A percentile compares a stretch with the other conserved stretches of the same genome.
Evolutionary conservation across 163 green algal species (phyloP).

Genomic region (Chloromonas sp.): DNA sequence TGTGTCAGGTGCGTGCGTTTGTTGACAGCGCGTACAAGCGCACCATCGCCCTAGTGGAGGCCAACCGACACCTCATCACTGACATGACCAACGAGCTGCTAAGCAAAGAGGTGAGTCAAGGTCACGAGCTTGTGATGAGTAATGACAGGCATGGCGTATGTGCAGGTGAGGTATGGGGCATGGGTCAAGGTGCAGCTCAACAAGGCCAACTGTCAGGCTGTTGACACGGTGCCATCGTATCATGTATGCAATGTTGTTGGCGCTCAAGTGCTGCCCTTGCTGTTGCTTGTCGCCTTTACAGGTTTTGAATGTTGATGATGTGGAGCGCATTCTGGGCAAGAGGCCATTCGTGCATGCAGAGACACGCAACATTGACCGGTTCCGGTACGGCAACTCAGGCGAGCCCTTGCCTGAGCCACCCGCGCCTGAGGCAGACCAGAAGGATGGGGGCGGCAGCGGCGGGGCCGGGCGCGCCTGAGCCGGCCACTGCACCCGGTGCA

Average conservation of each 20-base stretch:
- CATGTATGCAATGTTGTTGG: too few relatives aligned
- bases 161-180: too few relatives aligned
- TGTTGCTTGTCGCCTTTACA: conserved; percentile 4
- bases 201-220: not conserved
- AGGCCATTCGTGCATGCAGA: conserved; percentile 76
- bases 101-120: conserved; percentile 63
- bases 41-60: conserved; percentile 76
- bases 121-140: too few relatives aligned
- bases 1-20: conserved; percentile 59
- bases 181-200: not conserved
- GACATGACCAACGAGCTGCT: conserved; percentile 77
- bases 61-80: conserved; percentile 81
- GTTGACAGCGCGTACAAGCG: conserved; percentile 79
- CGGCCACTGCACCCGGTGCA: not conserved
- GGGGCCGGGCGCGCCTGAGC: not conserved
- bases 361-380: conserved; percentile 96
- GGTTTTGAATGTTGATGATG: conserved; percentile 59
- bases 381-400: conserved; percentile 45
- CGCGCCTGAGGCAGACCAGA: not conserved
- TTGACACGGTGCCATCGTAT: too few relatives aligned
- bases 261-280: too few relatives aligned
- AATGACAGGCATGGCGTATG: too few relatives aligned
- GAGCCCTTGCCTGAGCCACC: not conserved
- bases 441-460: conserved; percentile 6
- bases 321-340: conserved; percentile 80